phyloP scores from a whole-genome alignment of 1,284 basidiomycete species.

The Leccinum angustisporum region DNA sequence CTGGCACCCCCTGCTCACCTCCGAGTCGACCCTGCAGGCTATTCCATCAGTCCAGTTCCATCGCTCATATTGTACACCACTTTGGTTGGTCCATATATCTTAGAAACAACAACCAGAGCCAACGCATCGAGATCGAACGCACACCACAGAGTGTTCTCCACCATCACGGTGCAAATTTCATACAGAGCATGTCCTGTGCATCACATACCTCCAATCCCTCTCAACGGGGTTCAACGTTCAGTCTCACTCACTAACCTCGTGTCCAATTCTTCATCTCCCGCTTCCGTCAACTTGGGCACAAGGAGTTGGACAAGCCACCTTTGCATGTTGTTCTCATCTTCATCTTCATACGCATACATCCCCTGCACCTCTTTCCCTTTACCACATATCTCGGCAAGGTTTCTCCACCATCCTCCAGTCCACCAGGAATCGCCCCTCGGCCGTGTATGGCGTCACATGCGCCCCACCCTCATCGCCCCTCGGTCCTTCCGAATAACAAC shows the following conservation, averaged over 20 bases:
- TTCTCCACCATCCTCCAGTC: constrained; percentile 36
- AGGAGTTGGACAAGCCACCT: constrained; percentile 65
- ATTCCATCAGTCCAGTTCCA: constrained; percentile 33
- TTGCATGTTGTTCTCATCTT: constrained; percentile 44
- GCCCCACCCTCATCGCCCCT: constrained; percentile 60
- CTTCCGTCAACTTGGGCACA: constrained; percentile 43
- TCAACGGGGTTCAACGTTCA: no score
- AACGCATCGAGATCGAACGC: constrained; percentile 26
- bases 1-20: no score
- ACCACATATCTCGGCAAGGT: constrained; percentile 48
- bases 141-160: constrained; percentile 28
- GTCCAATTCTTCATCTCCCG: constrained; percentile 27
- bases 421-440: constrained; percentile 36
- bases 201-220: constrained; percentile 52
- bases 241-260: constrained; percentile 43
- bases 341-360: constrained; percentile 64
- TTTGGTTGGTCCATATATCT: constrained; percentile 61
- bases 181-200: constrained; percentile 53
- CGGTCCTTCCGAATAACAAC: constrained; percentile 59
- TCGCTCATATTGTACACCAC: constrained; percentile 39
- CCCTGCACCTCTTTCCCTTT: constrained; percentile 53
- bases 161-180: constrained; percentile 42
- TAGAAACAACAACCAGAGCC: constrained; percentile 44
- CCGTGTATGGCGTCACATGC: constrained; percentile 68
- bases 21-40: no score